Base-by-base conservation (phyloP, 2,329 filamentous ascomycete species). In the Aspergillus oerlinghausenensis region DNA sequence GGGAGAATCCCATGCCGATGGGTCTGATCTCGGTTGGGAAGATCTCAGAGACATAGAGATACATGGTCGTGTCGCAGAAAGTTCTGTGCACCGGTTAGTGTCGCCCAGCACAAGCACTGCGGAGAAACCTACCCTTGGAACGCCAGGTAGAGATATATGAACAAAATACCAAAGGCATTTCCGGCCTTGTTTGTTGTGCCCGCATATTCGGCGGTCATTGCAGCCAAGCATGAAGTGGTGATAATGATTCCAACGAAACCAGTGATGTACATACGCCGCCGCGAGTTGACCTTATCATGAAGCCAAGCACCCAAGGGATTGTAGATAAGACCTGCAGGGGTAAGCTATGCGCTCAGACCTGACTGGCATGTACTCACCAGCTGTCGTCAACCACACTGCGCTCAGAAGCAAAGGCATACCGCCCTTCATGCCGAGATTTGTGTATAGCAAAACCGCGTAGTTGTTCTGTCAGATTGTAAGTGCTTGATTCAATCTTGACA, bases 1-100 rank as follows among this genome's bases (percentile, higher is more conserved):
- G 59, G 0, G 77, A 79, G 65, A 81, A 79, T 0, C 77, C 79
- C 71, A 81, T 80, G 8, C 79, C 80, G 32, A 80, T 82, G 0
- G 79, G 74, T 2, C 80, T 73, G 28, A 82, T 79, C 52, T 81
- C 77, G 0, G 78, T 81, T 0, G 78, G 77, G 64, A 77, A 79
- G 19, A 79, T 79, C 64, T 79, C 77, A 2, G 72, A 70, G 29
- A 77, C 70, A 54, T 78, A 79, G 23, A 78, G 67, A 56, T 79
- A 80, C 65, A 79, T 77, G 17, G 73, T 78, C 2, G 78, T 78
- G 56, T 80, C 78, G 43, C 78, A 72, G 61, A 71, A 78, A 35
- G 73, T 77, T 8, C 75, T 77, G 14, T 17, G 26, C 23, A 11
- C 14, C 8, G 7, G 35, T 67, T n/a, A 66, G 60, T 35, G 32